These are phyloP conservation scores for Gossypium longicalyx DNA, from an alignment of 345 rosid genomes.

Conservation along the genomic window DNA sequence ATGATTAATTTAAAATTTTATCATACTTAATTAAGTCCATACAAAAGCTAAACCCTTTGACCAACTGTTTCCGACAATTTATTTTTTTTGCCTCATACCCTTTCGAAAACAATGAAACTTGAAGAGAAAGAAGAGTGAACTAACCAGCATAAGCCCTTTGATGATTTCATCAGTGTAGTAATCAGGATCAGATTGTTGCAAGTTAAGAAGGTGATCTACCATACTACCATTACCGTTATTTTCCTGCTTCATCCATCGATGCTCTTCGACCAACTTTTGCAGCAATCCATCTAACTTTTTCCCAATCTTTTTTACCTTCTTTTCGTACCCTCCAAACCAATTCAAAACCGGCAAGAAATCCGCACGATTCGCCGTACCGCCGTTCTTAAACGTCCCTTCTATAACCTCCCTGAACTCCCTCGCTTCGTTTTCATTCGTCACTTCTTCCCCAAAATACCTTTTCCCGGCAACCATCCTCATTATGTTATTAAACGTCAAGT, in stretches of 20 bases:
- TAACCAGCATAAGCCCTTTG: constrained; percentile 45
- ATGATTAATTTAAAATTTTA: no score
- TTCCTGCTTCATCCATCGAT: constrained; percentile 21
- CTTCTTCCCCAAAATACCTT: constrained; percentile 14
- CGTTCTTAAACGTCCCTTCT: constrained; percentile 1
- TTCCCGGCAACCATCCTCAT: constrained; percentile 5
- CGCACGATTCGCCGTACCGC: constrained; percentile 26
- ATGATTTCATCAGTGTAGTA: constrained; percentile 50
- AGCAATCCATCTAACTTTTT: constrained; percentile 37
- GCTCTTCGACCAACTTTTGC: constrained; percentile 48
- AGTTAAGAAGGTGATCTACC: constrained; percentile 51
- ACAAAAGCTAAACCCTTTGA: no score
- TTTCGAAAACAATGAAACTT: no score
- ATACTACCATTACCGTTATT: constrained; percentile 28
- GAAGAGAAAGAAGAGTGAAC: background rate
- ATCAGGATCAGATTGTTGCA: constrained; percentile 43
- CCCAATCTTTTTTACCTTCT: constrained; percentile 30
- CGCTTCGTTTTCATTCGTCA: constrained; percentile 34
- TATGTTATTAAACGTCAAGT: constrained; percentile 1
- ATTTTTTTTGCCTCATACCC: no score
- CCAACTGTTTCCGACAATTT: no score
- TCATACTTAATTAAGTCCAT: no score
- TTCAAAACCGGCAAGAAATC: constrained; percentile 23
- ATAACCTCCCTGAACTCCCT: constrained; percentile 29
- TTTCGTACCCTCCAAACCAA: constrained; percentile 32